Base-by-base conservation (phyloP, 1,284 basidiomycete genomes). In the Rhodotorula sp. region DNA sequence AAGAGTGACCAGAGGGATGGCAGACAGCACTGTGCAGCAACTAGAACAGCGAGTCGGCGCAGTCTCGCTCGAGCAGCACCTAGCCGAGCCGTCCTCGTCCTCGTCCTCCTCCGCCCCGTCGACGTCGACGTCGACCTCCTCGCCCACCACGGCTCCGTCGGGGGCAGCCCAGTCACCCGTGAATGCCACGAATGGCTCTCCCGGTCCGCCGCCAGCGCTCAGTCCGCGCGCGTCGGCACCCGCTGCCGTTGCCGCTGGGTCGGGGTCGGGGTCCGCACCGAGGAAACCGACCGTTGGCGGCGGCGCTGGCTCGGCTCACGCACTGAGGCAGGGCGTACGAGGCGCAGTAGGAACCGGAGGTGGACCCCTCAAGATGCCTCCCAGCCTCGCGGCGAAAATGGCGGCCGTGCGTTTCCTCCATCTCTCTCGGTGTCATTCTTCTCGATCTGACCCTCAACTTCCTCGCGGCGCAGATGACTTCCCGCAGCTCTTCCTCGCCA, bases 311-410 rank as follows among this genome's bases (percentile, higher is more conserved):
- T 49, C 62, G 16, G 48, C 23, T 10, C 58, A 46, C 5, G 62
- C 64, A 16, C 56, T 68, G 21, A 65, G 65, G 63, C 60, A 60
- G 10, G 70, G 66, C 15, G 66, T 68, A 12, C 21, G 70, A 12
- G 66, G 66, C 10, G 21, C 34, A 10, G 49, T 58, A 14, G 56
- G 56, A 2, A 59, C 58, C 31, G 43, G 46, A 21, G 64, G 60
- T 26, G 70, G 70, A 0, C 70, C 70, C n/a, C 51, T 80, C 81
- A 78, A 80, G 79, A 80, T 96, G 73, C 94, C 95, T 0, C 92
- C 94, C 1, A 87, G 89, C 65, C 85, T 98, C 66, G 93, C 94
- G 80, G 92, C 92, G 71, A 97, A 95, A 84, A 91, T 97, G 87
- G 91, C 91, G 65, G 91, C 90, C 29, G 90, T 91, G 76, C 79